A percentile compares a stretch with the other conserved stretches of the same genome.
These are phyloP conservation scores for Rhizopogon hawkerae DNA, from an alignment of 1,284 basidiomycete species.

Conservation along the genomic window DNA sequence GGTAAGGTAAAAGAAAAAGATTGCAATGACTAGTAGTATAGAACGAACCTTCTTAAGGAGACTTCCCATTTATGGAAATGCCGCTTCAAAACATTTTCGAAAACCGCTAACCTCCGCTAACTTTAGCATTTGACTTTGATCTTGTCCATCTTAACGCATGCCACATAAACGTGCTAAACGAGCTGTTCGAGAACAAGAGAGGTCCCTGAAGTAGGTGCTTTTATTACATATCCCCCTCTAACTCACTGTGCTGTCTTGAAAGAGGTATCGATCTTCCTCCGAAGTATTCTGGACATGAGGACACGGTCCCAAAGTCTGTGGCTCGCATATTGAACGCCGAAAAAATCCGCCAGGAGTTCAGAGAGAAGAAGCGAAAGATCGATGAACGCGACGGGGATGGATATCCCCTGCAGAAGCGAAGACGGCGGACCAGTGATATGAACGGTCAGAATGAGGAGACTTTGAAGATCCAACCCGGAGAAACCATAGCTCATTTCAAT, in stretches of 20 bases:
- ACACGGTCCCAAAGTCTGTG: slow-evolving; percentile 60
- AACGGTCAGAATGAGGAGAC: slow-evolving; percentile 11
- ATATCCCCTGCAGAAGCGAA: slow-evolving; percentile 32
- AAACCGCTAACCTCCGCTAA: slow-evolving; percentile 9
- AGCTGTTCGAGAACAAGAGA: slow-evolving; percentile 35
- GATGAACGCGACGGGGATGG: slow-evolving; percentile 28
- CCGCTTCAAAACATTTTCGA: not conserved
- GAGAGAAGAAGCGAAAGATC: slow-evolving; percentile 40
- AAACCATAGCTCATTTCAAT: slow-evolving; percentile 67
- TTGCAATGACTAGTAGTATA: too few relatives aligned
- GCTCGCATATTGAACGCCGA: slow-evolving; percentile 56
- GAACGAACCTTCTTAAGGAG: too few relatives aligned
- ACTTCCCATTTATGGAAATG: not conserved
- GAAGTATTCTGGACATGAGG: slow-evolving; percentile 35
- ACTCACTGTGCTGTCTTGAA: slow-evolving; percentile 1
- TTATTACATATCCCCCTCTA: slow-evolving; percentile 1
- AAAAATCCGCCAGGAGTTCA: slow-evolving; percentile 46
- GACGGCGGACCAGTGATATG: slow-evolving; percentile 19
- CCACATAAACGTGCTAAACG: slow-evolving; percentile 59
- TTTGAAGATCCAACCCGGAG: slow-evolving; percentile 52
- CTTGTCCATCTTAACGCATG: slow-evolving; percentile 30
- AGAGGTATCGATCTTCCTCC: slow-evolving; percentile 46
- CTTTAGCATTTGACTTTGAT: not conserved
- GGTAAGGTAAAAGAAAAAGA: too few relatives aligned
- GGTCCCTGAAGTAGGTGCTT: slow-evolving; percentile 31